phyloP scores from a whole-genome alignment of 1,139 yeast species.

The Zhuliangozyma blackwelliae region DNA sequence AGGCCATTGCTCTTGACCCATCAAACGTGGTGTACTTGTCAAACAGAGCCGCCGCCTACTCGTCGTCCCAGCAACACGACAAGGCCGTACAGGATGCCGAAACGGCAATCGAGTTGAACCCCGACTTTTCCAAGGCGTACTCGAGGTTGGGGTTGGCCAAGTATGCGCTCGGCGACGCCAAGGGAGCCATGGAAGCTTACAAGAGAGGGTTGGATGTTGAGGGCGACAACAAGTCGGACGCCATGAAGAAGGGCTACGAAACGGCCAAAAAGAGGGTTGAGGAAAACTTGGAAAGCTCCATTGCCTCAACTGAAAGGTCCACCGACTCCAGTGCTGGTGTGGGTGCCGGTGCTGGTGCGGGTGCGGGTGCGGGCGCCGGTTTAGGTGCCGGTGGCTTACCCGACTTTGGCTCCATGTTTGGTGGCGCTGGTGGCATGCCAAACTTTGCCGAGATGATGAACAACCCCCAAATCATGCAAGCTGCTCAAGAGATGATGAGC shows the following conservation, averaged over 20 bases:
- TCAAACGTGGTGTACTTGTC: constrained; percentile 81
- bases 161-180: constrained; percentile 84
- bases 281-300: constrained; percentile 55
- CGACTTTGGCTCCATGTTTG: constrained; percentile 62
- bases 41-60: constrained; percentile 96
- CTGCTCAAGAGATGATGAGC: constrained; percentile 90
- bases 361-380: constrained; percentile 32
- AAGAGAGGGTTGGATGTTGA: constrained; percentile 82
- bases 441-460: constrained; percentile 59
- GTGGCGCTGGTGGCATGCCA: constrained; percentile 64
- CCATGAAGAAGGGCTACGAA: constrained; percentile 91
- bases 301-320: constrained; percentile 21
- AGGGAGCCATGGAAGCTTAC: constrained; percentile 88
- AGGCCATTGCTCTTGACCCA: constrained; percentile 71
- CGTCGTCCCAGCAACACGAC: constrained; percentile 70
- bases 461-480: constrained; percentile 88
- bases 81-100: constrained; percentile 82
- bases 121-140: constrained; percentile 85
- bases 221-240: constrained; percentile 80
- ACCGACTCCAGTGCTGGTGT: not conserved
- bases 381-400: constrained; percentile 66
- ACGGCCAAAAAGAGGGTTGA: constrained; percentile 85
- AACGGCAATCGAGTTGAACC: constrained; percentile 71
- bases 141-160: constrained; percentile 92
- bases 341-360: constrained; percentile 14